Percentiles rank a stretch among this genome's conserved stretches.
Evolutionary conservation across 306 rosid species (phyloP).

Genomic region (Inga oerstediana): DNA sequence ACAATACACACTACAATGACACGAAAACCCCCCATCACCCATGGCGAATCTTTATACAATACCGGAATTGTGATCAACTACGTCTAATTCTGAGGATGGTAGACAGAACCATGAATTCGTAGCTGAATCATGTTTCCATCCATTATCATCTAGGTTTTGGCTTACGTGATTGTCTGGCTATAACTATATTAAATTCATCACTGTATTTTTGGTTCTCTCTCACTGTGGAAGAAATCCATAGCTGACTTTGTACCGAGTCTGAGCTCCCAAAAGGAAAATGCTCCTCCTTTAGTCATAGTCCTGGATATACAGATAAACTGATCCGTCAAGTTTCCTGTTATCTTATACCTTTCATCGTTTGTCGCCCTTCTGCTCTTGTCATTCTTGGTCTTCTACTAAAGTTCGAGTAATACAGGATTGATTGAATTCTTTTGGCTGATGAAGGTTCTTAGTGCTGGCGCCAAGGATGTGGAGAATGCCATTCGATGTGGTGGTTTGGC

Average conservation of each 20-base stretch:
- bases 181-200: not conserved
- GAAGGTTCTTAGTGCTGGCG: slow-evolving; percentile 72
- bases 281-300: not conserved
- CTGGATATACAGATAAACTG: not conserved
- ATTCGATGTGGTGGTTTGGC: slow-evolving; percentile 93
- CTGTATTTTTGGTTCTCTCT: not conserved
- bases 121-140: not conserved
- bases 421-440: slow-evolving; percentile 13
- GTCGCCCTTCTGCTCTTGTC: not conserved
- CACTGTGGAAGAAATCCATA: not conserved
- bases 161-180: not conserved
- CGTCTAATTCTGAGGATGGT: not conserved
- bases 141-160: not conserved
- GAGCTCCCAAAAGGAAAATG: not conserved
- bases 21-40: not conserved
- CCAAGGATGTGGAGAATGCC: slow-evolving; percentile 65
- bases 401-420: slow-evolving; percentile 13
- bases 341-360: not conserved
- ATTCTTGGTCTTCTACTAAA: not conserved
- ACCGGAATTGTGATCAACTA: not conserved
- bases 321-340: not conserved
- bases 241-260: not conserved
- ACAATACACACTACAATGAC: not conserved
- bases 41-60: not conserved
- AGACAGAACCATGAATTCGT: not conserved